Evolutionary conservation across 129 eudicot genomes (phyloP).

Genomic region (Escallonia rubra): DNA sequence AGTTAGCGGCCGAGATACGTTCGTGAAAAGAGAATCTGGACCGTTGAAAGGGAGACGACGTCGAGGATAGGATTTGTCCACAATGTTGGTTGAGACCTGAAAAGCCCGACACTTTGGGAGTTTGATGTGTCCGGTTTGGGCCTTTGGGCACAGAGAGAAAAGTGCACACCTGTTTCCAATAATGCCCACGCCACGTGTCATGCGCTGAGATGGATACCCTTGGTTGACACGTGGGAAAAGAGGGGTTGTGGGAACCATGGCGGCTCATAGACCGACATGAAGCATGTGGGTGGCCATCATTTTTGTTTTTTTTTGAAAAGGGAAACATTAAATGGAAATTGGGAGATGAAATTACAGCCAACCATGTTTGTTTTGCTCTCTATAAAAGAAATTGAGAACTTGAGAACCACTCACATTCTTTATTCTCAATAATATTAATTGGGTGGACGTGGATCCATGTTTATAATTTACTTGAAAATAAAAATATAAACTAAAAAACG

Average conservation of each 20-base stretch:
- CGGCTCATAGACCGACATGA: constrained; percentile 1
- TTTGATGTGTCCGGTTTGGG: neutral
- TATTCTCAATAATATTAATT: too few relatives aligned
- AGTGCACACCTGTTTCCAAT: neutral
- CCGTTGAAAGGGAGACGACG: neutral
- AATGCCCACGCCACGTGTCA: neutral
- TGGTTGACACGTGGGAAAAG: constrained; percentile 3
- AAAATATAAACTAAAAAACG: too few relatives aligned
- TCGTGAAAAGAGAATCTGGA: neutral
- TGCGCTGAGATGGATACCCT: neutral
- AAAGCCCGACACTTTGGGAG: constrained; percentile 6
- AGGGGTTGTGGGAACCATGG: neutral
- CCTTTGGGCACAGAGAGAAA: neutral
- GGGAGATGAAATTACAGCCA: too few relatives aligned
- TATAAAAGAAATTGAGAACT: too few relatives aligned
- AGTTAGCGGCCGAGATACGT: neutral
- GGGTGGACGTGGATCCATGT: too few relatives aligned
- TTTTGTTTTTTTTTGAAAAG: too few relatives aligned
- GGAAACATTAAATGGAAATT: too few relatives aligned
- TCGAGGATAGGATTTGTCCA: neutral
- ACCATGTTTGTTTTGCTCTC: too few relatives aligned
- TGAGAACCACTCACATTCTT: too few relatives aligned
- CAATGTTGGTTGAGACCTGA: neutral
- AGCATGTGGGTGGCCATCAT: neutral
- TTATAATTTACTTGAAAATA: too few relatives aligned